phyloP scores from a whole-genome alignment of 2,329 filamentous ascomycete genomes.

The Talaromyces islandicus region DNA sequence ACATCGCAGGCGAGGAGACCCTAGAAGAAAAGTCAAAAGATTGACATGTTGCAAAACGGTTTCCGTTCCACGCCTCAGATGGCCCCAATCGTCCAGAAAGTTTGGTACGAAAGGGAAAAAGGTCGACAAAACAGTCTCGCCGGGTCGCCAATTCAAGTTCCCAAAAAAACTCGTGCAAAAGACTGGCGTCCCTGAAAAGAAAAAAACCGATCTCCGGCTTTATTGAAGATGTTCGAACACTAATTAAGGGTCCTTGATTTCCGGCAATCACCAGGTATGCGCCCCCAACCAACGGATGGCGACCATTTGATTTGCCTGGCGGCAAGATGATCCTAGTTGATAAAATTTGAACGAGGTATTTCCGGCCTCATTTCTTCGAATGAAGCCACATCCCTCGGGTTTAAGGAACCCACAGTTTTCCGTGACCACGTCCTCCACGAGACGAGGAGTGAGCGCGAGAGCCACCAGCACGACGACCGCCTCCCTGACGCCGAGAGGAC shows the following conservation, averaged over 20 bases:
- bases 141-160: neutral
- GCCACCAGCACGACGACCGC: constrained; percentile 26
- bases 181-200: neutral
- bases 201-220: neutral
- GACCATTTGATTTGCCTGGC: neutral
- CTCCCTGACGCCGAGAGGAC: constrained; percentile 25
- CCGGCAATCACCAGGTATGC: neutral
- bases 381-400: neutral
- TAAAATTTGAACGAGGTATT: neutral
- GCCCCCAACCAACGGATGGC: neutral
- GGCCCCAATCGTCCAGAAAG: neutral
- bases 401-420: constrained; percentile 43
- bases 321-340: neutral
- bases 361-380: neutral
- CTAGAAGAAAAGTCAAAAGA: neutral
- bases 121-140: neutral
- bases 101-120: neutral
- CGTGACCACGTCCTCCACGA: constrained; percentile 35
- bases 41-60: neutral
- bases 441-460: constrained; percentile 21
- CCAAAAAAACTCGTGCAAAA: neutral
- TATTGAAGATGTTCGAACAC: neutral
- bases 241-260: neutral
- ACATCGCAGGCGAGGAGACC: neutral
- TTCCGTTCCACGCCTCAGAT: neutral